phyloP scores from a whole-genome alignment of 2,329 filamentous ascomycete species.

The Lomentospora prolificans region DNA sequence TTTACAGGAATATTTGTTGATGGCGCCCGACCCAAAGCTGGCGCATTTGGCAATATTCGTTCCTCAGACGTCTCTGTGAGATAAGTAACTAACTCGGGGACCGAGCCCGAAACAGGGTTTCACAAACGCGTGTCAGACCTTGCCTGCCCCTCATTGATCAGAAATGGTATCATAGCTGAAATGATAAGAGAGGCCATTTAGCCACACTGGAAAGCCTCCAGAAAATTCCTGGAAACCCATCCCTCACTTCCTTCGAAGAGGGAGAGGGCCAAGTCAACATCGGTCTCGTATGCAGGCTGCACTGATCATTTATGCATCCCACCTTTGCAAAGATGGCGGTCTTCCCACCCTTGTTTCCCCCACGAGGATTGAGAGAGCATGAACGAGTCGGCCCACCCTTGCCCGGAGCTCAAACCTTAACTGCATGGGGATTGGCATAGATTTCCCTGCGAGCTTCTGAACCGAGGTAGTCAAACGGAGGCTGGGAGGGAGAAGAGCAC shows the following conservation, averaged over 20 bases:
- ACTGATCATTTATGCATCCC: neutral
- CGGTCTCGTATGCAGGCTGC: too few relatives aligned
- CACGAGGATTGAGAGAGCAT: neutral
- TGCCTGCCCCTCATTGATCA: neutral
- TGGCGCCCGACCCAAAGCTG: too few relatives aligned
- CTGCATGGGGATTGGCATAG: neutral
- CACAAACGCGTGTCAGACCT: neutral
- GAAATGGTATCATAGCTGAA: too few relatives aligned
- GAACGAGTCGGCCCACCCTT: neutral
- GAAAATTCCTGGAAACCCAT: neutral
- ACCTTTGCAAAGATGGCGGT: neutral
- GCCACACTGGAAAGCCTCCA: neutral
- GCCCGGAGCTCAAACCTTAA: neutral
- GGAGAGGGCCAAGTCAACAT: too few relatives aligned
- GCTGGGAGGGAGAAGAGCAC: neutral
- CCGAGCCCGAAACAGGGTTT: neutral
- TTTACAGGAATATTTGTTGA: too few relatives aligned
- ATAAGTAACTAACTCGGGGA: neutral
- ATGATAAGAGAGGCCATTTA: too few relatives aligned
- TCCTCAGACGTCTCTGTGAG: too few relatives aligned
- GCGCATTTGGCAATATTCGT: too few relatives aligned
- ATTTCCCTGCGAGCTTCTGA: neutral
- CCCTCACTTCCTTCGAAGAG: too few relatives aligned
- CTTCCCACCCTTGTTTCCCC: neutral
- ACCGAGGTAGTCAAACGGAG: neutral